Conservation (phyloP, 129 eudicot species). For the sunflower (Helianthus annuus) region DNA sequence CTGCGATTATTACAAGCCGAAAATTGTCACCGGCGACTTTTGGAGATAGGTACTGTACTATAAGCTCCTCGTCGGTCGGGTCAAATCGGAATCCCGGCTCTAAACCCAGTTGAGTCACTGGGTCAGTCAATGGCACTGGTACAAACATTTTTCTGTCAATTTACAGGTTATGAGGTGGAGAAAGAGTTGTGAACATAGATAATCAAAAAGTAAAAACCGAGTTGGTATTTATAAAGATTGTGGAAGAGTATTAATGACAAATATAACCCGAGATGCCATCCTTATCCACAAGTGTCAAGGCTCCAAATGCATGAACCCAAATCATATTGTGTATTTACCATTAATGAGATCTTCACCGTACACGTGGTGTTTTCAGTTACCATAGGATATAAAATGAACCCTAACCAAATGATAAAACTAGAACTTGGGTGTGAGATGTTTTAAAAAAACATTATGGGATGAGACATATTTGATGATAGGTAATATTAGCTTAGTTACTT, state of each 20-base stretch:
- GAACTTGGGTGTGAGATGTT: too few relatives aligned
- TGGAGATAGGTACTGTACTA: constrained; percentile 71
- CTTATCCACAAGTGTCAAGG: constrained; percentile 19
- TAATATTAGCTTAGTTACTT: too few relatives aligned
- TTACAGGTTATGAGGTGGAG: background rate
- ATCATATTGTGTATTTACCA: background rate
- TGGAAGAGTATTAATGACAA: constrained; percentile 22
- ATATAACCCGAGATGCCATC: constrained; percentile 23
- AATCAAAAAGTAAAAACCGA: background rate
- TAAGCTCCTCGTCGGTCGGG: constrained; percentile 93
- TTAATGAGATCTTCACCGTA: constrained; percentile 23
- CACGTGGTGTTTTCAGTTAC: constrained; percentile 4
- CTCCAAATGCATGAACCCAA: background rate
- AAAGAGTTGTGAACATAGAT: background rate
- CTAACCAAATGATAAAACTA: too few relatives aligned
- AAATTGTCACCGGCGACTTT: constrained; percentile 71
- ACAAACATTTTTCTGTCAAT: constrained; percentile 40
- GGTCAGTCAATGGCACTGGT: constrained; percentile 54
- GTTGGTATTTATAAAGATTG: constrained; percentile 32
- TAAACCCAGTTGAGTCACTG: constrained; percentile 59
- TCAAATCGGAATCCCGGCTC: constrained; percentile 46
- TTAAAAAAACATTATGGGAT: too few relatives aligned
- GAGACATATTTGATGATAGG: too few relatives aligned
- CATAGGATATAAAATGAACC: too few relatives aligned
- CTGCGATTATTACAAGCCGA: constrained; percentile 60